Base-by-base conservation (phyloP, 2,329 filamentous ascomycete genomes). In the Dothistroma septosporum region DNA sequence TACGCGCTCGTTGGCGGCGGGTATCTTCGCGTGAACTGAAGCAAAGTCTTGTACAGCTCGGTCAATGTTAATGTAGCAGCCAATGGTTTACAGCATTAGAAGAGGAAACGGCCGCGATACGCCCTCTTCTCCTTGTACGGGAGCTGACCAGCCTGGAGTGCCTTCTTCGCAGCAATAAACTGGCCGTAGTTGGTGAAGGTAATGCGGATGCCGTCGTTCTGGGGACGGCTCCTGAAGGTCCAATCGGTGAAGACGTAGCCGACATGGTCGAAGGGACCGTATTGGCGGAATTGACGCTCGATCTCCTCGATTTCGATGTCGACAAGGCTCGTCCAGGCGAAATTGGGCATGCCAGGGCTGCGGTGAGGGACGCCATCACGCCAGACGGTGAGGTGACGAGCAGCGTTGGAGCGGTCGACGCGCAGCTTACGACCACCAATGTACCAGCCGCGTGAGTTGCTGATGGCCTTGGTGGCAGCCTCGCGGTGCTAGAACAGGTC, bases 181-280 rank as follows among this genome's bases (percentile, higher is more conserved):
- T 33, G 37, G 32, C 52, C 52, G 52, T 54, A 54, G 52, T 37
- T 37, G 32, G 19, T 41, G 52, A 54, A 54, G n/a, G 14, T 44
- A 16, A 44, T 44, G 41, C 52, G 52, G 10, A 54, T 33, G 52
- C 32, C n/a, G 10, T 21, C 31, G 52, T 21, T 37, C 31, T 10
- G 16, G 4, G n/a, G 14, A 2, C 9, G 7, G 32, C 52, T 2
- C 9, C 14, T 28, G 3, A 24, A 32, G 21, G 41, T 44, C 41
- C 41, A 44, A 5, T 19, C 3, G 4, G 14, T 19, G 16, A 44
- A 3, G 41, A n/a, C 14, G 16, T n/a, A 44, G 14, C 19, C 41
- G 9, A 44, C 8, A 5, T 44, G 4, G 41, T 44, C 41, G 41
- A 19, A 44, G 16, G 41, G 41, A 44, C 14, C 41, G 41, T 44